Percentiles rank a stretch among this genome's conserved stretches.
phyloP scores from a whole-genome alignment of 768 basidiomycete genomes.

The Amanita subjunquillea region DNA sequence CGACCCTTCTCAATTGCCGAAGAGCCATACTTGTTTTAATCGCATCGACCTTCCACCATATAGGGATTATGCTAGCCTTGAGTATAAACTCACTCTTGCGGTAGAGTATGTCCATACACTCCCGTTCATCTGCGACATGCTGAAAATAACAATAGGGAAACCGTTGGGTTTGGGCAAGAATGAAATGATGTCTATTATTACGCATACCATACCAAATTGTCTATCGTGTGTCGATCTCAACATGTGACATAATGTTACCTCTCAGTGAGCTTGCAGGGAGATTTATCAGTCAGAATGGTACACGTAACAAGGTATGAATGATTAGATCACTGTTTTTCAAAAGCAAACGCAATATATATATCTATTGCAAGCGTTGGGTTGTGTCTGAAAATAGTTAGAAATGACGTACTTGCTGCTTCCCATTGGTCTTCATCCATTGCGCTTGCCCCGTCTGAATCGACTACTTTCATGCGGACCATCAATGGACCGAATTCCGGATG shows the following conservation, averaged over 20 bases:
- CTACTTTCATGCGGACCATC: constrained; percentile 85
- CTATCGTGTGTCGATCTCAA: not conserved
- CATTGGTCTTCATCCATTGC: constrained; percentile 93
- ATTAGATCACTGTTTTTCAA: constrained; percentile 47
- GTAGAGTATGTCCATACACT: constrained; percentile 62
- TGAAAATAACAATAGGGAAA: constrained; percentile 47
- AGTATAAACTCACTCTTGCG: constrained; percentile 90
- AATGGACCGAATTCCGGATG: constrained; percentile 76
- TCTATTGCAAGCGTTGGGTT: constrained; percentile 33
- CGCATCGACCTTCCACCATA: constrained; percentile 97
- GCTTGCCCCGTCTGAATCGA: constrained; percentile 77
- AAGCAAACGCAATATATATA: constrained; percentile 89
- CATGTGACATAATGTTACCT: not conserved
- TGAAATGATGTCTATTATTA: constrained; percentile 26
- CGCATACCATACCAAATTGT: constrained; percentile 10
- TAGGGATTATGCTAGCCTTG: constrained; percentile 87
- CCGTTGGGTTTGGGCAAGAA: constrained; percentile 91
- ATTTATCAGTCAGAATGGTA: not conserved
- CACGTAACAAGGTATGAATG: not conserved
- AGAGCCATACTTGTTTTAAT: constrained; percentile 96
- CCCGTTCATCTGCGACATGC: constrained; percentile 1
- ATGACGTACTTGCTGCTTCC: constrained; percentile 92
- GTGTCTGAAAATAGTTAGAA: constrained; percentile 5
- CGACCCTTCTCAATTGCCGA: constrained; percentile 91
- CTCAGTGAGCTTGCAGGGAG: not conserved